phyloP scores from a whole-genome alignment of 805 yeast species.

The Candida ficus region DNA sequence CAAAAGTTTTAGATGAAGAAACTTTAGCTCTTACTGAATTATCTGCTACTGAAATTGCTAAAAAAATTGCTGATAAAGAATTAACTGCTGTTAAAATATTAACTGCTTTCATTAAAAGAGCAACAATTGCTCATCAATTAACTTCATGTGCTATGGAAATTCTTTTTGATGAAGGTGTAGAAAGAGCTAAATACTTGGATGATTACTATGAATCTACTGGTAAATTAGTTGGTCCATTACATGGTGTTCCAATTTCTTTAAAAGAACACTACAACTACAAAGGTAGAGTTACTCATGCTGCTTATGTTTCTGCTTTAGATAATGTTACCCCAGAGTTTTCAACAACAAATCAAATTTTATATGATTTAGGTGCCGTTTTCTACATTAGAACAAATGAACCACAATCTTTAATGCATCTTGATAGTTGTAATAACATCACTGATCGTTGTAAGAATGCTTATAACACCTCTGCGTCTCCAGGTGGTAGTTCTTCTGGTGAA shows the following conservation, averaged over 20 bases:
- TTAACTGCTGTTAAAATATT: constrained; percentile 18
- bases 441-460: constrained; percentile 57
- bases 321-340: constrained; percentile 44
- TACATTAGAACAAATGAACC: constrained; percentile 66
- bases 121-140: constrained; percentile 59
- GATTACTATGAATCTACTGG: constrained; percentile 43
- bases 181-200: constrained; percentile 53
- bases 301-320: constrained; percentile 49
- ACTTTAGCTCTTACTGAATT: constrained; percentile 19
- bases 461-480: constrained; percentile 54
- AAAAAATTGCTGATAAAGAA: constrained; percentile 8
- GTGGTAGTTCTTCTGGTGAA: constrained; percentile 76
- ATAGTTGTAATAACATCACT: constrained; percentile 53
- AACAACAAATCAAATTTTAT: constrained; percentile 36
- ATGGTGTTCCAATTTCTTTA: constrained; percentile 63
- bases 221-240: constrained; percentile 58
- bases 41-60: constrained; percentile 17
- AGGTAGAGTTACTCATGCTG: constrained; percentile 54
- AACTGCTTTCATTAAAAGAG: constrained; percentile 34
- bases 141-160: constrained; percentile 58
- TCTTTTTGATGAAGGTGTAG: constrained; percentile 56
- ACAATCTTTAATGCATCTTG: constrained; percentile 65
- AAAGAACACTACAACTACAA: constrained; percentile 58
- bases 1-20: constrained; percentile 15
- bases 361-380: constrained; percentile 42